Conservation (phyloP, 148 eudicot species). For the Rhododendron mucronatum region DNA sequence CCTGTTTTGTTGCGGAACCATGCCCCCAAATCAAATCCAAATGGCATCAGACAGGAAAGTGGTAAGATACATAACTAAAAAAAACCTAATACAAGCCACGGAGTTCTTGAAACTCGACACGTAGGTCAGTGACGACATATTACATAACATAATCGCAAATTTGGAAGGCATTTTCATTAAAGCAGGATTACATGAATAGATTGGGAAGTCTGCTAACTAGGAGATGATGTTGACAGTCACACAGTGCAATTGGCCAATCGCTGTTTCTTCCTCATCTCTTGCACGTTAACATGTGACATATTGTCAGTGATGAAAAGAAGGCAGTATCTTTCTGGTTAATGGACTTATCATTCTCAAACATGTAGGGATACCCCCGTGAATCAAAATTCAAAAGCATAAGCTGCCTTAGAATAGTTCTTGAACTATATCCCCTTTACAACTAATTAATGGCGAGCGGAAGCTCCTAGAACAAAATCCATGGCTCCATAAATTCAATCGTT, state of each 20-base stretch:
- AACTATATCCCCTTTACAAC: not conserved
- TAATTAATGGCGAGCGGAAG: not conserved
- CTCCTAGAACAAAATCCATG: not conserved
- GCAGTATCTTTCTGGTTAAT: not conserved
- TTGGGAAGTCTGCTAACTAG: no score
- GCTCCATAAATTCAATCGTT: not conserved
- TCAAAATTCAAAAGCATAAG: not conserved
- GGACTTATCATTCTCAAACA: not conserved
- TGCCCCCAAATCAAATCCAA: no score
- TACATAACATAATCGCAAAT: not conserved
- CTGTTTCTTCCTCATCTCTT: not conserved
- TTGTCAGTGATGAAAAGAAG: not conserved
- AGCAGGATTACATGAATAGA: not conserved
- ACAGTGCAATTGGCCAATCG: not conserved
- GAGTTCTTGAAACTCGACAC: not conserved
- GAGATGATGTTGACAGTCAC: not conserved
- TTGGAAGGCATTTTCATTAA: not conserved
- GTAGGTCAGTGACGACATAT: not conserved
- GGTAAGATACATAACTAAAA: no score
- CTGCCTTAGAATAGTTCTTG: not conserved
- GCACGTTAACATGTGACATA: not conserved
- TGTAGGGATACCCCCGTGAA: not conserved
- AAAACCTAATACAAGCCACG: not conserved
- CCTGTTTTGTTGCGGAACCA: no score
- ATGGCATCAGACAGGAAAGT: no score